These are phyloP conservation scores for Hymenoscyphus scutula DNA, from an alignment of 2,329 filamentous ascomycete genomes.

Conservation along the genomic window DNA sequence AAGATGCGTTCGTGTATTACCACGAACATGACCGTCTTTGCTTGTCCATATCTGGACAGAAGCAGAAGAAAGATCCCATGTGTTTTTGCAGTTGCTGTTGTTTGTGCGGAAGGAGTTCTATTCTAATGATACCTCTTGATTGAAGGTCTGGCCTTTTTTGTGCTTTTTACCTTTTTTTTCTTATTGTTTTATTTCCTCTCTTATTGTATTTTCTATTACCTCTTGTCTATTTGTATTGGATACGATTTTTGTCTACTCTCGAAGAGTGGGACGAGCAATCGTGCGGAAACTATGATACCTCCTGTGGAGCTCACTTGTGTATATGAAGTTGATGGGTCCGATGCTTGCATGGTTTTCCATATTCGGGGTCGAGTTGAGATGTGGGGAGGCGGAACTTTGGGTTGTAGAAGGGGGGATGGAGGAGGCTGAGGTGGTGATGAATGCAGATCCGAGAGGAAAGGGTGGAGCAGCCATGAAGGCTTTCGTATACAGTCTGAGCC, in stretches of 20 bases:
- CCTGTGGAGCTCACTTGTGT: slow-evolving; percentile 7
- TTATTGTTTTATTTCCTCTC: background rate
- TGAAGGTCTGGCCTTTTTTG: slow-evolving; percentile 13
- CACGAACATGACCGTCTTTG: background rate
- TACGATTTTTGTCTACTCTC: slow-evolving; percentile 1
- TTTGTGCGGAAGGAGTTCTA: slow-evolving; percentile 8
- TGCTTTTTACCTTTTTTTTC: background rate
- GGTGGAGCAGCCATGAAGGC: background rate
- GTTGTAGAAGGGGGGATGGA: background rate
- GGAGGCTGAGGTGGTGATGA: background rate
- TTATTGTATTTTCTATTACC: slow-evolving; percentile 7
- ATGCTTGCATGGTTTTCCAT: slow-evolving; percentile 1
- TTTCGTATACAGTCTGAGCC: background rate
- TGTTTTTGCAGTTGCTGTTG: slow-evolving; percentile 5
- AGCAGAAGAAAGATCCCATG: background rate
- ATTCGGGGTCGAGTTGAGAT: background rate
- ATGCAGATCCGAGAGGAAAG: background rate
- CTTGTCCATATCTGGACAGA: background rate
- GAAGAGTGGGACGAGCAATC: slow-evolving; percentile 1
- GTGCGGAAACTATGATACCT: slow-evolving; percentile 6
- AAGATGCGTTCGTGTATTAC: background rate
- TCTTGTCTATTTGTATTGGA: slow-evolving; percentile 6
- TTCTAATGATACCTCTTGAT: slow-evolving; percentile 18
- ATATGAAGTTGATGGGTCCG: background rate
- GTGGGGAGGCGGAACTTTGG: background rate